Conservation (phyloP, 2,329 filamentous ascomycete species). For the Zasmidium cellare region DNA sequence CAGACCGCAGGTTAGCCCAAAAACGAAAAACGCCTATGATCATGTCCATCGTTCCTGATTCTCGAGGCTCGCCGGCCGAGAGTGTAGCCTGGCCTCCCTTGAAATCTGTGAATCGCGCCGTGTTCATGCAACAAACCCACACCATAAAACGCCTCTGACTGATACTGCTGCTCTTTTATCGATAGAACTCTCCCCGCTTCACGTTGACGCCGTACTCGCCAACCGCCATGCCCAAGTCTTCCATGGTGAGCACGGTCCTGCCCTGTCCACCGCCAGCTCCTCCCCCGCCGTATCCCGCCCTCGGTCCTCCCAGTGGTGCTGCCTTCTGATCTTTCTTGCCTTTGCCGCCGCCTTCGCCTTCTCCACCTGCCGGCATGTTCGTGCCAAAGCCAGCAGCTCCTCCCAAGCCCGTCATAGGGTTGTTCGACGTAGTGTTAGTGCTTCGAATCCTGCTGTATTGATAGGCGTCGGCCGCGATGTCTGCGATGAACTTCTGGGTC, state of each 20-base stretch:
- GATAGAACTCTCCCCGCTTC: conserved; percentile 95
- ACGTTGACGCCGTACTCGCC: conserved; percentile 97
- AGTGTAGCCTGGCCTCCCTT: conserved; percentile 1
- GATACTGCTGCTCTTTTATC: conserved; percentile 53
- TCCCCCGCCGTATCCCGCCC: conserved; percentile 68
- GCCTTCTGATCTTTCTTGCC: conserved; percentile 41
- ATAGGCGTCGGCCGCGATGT: conserved; percentile 95
- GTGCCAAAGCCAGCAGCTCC: conserved; percentile 72
- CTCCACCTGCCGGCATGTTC: conserved; percentile 49
- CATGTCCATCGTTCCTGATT: conserved; percentile 6
- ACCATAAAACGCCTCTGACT: conserved; percentile 1
- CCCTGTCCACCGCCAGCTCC: conserved; percentile 88
- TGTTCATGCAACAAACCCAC: conserved; percentile 2
- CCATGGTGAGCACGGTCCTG: conserved; percentile 94
- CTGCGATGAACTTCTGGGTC: conserved; percentile 98
- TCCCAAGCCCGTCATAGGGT: conserved; percentile 84
- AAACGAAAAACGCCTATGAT: not conserved
- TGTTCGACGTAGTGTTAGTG: conserved; percentile 87
- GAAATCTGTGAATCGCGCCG: conserved; percentile 2
- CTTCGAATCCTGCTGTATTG: conserved; percentile 95
- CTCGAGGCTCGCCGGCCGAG: conserved; percentile 25
- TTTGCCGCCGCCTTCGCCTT: conserved; percentile 54
- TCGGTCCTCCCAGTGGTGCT: conserved; percentile 49
- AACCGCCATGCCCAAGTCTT: conserved; percentile 96
- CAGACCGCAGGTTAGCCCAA: conserved; percentile 5